Evolutionary conservation across 2,329 filamentous ascomycete species (phyloP).

Genomic region (Fusarium decemcellulare): DNA sequence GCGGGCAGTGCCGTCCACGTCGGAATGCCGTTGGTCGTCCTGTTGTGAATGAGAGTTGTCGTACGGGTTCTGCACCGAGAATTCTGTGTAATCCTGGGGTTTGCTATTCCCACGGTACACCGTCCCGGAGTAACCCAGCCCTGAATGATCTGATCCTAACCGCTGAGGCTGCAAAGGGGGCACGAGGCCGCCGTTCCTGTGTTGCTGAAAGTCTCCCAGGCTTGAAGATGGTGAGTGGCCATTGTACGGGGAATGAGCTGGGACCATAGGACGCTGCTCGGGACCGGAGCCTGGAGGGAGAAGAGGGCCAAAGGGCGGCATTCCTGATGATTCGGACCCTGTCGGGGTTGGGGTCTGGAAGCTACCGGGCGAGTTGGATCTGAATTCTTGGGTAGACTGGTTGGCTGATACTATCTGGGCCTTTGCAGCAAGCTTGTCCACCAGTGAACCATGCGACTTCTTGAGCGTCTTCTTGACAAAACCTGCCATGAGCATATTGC

Average conservation of each 20-base stretch:
- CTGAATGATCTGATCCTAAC: conserved; percentile 16
- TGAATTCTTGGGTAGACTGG: conserved; percentile 35
- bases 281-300: conserved; percentile 28
- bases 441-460: conserved; percentile 79
- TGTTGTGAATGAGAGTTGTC: conserved; percentile 13
- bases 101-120: conserved; percentile 39
- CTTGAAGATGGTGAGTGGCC: conserved; percentile 23
- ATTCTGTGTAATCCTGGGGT: conserved; percentile 39
- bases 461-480: conserved; percentile 90
- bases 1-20: conserved; percentile 26
- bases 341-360: conserved; percentile 33
- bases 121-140: conserved; percentile 30
- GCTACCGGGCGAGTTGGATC: conserved; percentile 13
- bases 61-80: conserved; percentile 36
- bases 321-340: conserved; percentile 27
- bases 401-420: conserved; percentile 41
- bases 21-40: conserved; percentile 21
- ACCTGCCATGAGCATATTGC: conserved; percentile 80
- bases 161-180: conserved; percentile 13
- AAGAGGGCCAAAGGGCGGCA: conserved; percentile 30
- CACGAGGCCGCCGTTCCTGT: conserved; percentile 15
- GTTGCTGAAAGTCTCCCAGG: conserved; percentile 20
- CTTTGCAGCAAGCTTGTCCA: conserved; percentile 69
- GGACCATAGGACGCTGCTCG: conserved; percentile 21
- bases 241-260: conserved; percentile 18